These are phyloP conservation scores for Trichophyton schoenleinii DNA, from an alignment of 2,329 filamentous ascomycete genomes.

Conservation along the genomic window DNA sequence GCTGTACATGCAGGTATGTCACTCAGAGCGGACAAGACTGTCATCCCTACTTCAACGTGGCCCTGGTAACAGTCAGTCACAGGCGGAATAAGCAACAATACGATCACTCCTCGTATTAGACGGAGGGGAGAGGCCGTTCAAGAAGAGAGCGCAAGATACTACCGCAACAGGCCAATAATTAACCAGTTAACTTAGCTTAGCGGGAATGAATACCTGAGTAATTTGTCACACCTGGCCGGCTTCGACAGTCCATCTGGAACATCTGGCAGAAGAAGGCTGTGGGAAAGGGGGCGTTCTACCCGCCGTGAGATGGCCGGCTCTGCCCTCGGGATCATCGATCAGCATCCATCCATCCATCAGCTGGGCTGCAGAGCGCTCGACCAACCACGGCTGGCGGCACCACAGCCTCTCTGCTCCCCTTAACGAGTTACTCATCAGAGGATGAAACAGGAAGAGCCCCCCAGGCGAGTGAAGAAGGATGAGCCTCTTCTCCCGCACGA, in stretches of 20 bases:
- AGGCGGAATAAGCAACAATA: slow-evolving; percentile 3
- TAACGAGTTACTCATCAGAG: not conserved
- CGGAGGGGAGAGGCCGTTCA: not conserved
- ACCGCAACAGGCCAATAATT: not conserved
- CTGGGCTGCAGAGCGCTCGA: not conserved
- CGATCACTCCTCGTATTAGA: not conserved
- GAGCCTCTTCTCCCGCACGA: not conserved
- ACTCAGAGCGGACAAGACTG: not conserved
- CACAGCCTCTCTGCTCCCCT: not conserved
- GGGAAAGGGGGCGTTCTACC: not conserved
- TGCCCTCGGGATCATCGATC: not conserved
- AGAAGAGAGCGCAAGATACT: not conserved
- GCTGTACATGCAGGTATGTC: not conserved
- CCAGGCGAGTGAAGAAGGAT: not conserved
- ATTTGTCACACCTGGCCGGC: not conserved
- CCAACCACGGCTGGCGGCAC: not conserved
- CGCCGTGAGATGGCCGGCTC: not conserved
- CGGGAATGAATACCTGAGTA: not conserved
- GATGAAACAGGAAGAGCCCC: not conserved
- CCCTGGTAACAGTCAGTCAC: not conserved
- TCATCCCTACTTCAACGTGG: slow-evolving; percentile 3
- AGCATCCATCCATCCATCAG: not conserved
- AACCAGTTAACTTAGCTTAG: too few relatives aligned
- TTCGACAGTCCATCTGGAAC: not conserved
- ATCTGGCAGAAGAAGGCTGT: not conserved